These are phyloP conservation scores for Erodium trifolium DNA, from an alignment of 441 rosid species.

Conservation along the genomic window DNA sequence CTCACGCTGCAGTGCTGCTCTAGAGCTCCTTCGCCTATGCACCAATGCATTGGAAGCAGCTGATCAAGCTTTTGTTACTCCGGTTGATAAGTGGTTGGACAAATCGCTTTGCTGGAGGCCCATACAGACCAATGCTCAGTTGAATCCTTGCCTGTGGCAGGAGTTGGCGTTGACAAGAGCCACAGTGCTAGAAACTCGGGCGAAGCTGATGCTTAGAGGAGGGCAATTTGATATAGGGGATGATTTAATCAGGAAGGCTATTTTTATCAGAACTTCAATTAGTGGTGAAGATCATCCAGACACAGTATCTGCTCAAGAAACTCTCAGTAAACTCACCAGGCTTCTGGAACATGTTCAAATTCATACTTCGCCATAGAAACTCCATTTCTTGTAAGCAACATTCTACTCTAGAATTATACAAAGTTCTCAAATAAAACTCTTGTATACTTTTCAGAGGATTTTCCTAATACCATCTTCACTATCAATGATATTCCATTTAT, in stretches of 20 bases:
- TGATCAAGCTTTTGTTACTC: constrained; percentile 77
- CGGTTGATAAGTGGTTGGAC: constrained; percentile 78
- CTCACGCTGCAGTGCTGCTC: constrained; percentile 68
- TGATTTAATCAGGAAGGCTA: constrained; percentile 78
- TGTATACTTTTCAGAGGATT: constrained; percentile 26
- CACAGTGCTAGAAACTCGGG: constrained; percentile 77
- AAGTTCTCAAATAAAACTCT: constrained; percentile 26
- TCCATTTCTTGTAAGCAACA: constrained; percentile 26
- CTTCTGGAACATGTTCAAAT: constrained; percentile 34
- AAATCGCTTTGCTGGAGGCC: constrained; percentile 91
- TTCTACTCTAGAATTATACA: constrained; percentile 29
- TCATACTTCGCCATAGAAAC: constrained; percentile 49
- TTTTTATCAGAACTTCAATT: constrained; percentile 75
- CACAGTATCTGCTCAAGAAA: constrained; percentile 68
- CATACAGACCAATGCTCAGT: constrained; percentile 66
- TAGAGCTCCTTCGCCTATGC: constrained; percentile 76
- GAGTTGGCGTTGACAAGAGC: constrained; percentile 83
- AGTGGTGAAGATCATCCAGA: constrained; percentile 82
- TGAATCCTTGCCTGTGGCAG: constrained; percentile 87
- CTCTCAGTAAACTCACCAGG: constrained; percentile 72
- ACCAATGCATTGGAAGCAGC: constrained; percentile 80
- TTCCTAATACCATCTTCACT: constrained; percentile 10
- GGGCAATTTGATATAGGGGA: constrained; percentile 75
- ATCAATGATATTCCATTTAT: constrained; percentile 11
- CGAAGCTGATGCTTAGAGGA: constrained; percentile 81